A percentile compares a stretch with the other conserved stretches of the same genome.
phyloP scores from a whole-genome alignment of 805 yeast genomes.

The Cyberlindnera mycetangii region DNA sequence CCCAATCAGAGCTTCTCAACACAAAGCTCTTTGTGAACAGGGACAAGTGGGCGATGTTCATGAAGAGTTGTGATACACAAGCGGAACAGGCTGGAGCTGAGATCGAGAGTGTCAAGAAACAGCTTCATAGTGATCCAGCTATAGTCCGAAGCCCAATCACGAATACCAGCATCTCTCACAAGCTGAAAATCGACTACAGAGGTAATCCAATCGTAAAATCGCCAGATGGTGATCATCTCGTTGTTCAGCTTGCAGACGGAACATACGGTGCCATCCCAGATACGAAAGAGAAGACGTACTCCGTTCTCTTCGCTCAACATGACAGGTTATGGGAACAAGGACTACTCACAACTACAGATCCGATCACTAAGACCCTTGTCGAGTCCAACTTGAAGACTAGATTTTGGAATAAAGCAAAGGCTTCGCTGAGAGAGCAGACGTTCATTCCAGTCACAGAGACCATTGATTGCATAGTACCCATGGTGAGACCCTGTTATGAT shows the following conservation, averaged over 20 bases:
- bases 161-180: background rate
- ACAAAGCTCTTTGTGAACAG: conserved; percentile 7
- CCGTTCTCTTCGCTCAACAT: background rate
- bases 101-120: background rate
- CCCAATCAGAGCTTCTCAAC: conserved; percentile 3
- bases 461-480: conserved; percentile 1
- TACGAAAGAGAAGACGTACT: background rate
- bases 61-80: background rate
- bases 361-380: background rate
- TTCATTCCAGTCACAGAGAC: conserved; percentile 1
- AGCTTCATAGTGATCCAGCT: background rate
- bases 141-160: background rate
- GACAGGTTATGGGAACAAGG: background rate
- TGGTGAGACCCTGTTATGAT: conserved; percentile 3
- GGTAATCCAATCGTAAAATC: background rate
- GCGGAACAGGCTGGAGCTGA: background rate
- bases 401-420: background rate
- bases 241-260: background rate
- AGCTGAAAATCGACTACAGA: background rate
- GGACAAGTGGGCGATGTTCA: background rate
- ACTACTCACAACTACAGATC: background rate
- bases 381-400: background rate
- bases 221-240: background rate
- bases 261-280: background rate
- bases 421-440: background rate